Conservation (phyloP, 352 stramenopile species). For the Pythium sukuiense region DNA sequence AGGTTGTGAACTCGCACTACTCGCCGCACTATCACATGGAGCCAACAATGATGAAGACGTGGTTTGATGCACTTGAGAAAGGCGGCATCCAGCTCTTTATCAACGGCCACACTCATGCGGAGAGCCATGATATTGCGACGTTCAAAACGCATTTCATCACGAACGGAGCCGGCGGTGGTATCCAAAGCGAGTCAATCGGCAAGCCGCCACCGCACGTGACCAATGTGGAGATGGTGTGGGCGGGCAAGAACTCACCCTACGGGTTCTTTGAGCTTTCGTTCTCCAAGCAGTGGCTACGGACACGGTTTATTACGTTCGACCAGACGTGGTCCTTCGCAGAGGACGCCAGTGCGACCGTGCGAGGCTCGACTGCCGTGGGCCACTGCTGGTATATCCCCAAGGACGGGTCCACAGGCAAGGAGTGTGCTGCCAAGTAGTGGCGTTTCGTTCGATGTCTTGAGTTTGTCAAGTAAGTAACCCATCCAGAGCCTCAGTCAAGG, state of each 20-base stretch:
- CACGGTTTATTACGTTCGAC: conserved; percentile 77
- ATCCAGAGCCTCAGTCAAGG: neutral
- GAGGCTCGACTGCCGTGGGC: conserved; percentile 23
- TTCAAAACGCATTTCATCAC: conserved; percentile 81
- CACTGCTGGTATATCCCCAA: conserved; percentile 56
- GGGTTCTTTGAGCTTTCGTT: conserved; percentile 80
- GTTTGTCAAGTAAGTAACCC: neutral
- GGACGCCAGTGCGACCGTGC: conserved; percentile 21
- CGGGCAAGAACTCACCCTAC: conserved; percentile 54
- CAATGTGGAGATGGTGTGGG: conserved; percentile 51
- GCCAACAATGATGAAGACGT: conserved; percentile 59
- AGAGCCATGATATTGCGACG: conserved; percentile 62
- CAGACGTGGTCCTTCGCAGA: conserved; percentile 36
- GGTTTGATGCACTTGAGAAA: conserved; percentile 51
- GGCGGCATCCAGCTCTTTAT: conserved; percentile 61
- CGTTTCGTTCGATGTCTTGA: neutral
- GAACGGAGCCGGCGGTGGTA: conserved; percentile 68
- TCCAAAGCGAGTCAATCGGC: conserved; percentile 72
- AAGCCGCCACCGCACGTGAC: conserved; percentile 45
- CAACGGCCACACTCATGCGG: conserved; percentile 74
- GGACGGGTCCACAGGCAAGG: conserved; percentile 31
- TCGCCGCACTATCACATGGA: conserved; percentile 74
- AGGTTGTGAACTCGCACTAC: conserved; percentile 79
- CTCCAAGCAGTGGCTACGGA: conserved; percentile 43
- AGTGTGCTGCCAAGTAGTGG: conserved; percentile 18